A percentile compares a stretch with the other conserved stretches of the same genome.
Conservation (phyloP, 129 eudicot genomes). For the Solidago caesia region DNA sequence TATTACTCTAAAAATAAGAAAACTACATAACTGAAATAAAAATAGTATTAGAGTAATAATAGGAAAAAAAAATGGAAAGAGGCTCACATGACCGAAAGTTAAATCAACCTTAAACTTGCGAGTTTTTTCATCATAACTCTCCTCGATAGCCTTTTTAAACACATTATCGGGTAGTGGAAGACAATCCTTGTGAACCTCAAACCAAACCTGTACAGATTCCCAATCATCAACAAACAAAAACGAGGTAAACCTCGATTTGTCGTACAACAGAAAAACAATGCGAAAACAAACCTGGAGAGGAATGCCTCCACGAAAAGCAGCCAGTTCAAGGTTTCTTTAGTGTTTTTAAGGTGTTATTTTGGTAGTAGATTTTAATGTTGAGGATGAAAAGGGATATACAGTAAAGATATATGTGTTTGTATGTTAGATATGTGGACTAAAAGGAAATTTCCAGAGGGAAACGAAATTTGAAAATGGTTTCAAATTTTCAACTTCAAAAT, state of each 20-base stretch:
- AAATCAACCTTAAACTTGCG: constrained; percentile 66
- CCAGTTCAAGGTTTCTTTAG: constrained; percentile 48
- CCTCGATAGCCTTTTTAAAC: constrained; percentile 67
- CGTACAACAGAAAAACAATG: neutral
- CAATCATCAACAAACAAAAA: constrained; percentile 15
- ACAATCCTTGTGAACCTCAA: constrained; percentile 62
- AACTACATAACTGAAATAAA: neutral
- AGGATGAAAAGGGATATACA: too few relatives aligned
- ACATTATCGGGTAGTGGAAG: constrained; percentile 65
- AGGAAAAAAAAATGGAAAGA: neutral
- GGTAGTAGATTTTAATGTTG: too few relatives aligned
- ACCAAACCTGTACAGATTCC: constrained; percentile 62
- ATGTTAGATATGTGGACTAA: too few relatives aligned
- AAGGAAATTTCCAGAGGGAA: too few relatives aligned
- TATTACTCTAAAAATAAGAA: neutral
- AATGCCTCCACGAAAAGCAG: constrained; percentile 75
- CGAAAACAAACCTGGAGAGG: constrained; percentile 69
- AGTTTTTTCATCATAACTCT: constrained; percentile 57
- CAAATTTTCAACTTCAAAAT: too few relatives aligned
- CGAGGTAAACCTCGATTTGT: neutral
- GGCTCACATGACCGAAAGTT: constrained; percentile 57
- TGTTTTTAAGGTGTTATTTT: too few relatives aligned
- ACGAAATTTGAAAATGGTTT: too few relatives aligned
- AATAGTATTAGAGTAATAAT: neutral
- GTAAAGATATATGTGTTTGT: too few relatives aligned